Percentiles rank a stretch among this genome's conserved stretches.
These are phyloP conservation scores for Candida albicans DNA, from an alignment of 1,139 yeast species.

Conservation along the genomic window DNA sequence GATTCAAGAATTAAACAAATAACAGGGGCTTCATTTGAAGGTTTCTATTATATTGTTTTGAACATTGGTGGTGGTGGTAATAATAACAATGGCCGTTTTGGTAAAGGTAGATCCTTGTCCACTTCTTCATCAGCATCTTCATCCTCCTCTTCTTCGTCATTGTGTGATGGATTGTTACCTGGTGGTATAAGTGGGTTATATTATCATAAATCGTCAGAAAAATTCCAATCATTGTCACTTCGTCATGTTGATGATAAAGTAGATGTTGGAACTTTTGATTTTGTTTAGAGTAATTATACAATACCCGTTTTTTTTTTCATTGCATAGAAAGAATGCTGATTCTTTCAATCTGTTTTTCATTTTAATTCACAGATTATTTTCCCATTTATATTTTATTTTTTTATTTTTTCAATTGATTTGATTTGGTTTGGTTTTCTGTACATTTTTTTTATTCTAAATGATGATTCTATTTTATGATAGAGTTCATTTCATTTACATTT, in stretches of 20 bases:
- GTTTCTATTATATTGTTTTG: constrained; percentile 84
- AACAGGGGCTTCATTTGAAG: constrained; percentile 87
- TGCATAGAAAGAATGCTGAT: no score
- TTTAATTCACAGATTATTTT: no score
- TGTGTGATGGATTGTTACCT: constrained; percentile 16
- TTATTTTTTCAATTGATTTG: no score
- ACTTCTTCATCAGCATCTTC: background rate
- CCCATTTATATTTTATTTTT: no score
- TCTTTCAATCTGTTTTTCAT: no score
- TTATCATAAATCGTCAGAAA: constrained; percentile 75
- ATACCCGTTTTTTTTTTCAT: no score
- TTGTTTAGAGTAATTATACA: constrained; percentile 6
- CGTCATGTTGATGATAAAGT: constrained; percentile 35
- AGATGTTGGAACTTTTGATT: constrained; percentile 14
- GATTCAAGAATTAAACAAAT: constrained; percentile 69
- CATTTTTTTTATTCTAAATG: no score
- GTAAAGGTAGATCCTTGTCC: no score
- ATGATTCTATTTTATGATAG: no score
- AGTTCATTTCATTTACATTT: no score
- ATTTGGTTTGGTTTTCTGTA: no score
- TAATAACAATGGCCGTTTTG: background rate
- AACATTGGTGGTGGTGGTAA: constrained; percentile 54
- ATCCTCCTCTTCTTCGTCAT: background rate
- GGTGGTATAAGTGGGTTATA: constrained; percentile 81
- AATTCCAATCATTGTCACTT: constrained; percentile 57